Percentiles rank a stretch among this genome's conserved stretches.
Conservation (phyloP, 2,329 filamentous ascomycete species). For the Venturiaceae sp. region DNA sequence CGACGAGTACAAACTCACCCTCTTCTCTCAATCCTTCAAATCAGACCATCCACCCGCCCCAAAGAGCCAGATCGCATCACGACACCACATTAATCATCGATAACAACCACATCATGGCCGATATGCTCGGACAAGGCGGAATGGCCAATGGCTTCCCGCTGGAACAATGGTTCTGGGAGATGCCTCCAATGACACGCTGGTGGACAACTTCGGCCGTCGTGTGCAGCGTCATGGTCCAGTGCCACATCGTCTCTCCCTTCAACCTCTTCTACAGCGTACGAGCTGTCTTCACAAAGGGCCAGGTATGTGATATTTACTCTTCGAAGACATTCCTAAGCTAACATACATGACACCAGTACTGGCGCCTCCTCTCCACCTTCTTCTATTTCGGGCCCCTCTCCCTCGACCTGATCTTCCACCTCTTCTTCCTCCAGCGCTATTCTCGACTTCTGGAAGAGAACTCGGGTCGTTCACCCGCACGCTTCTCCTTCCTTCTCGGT, state of each 20-base stretch:
- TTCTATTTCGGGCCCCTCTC: slow-evolving; percentile 94
- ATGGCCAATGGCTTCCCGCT: slow-evolving; percentile 59
- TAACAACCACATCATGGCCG: slow-evolving; percentile 30
- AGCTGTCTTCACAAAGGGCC: slow-evolving; percentile 81
- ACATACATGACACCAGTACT: slow-evolving; percentile 55
- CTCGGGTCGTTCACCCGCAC: slow-evolving; percentile 79
- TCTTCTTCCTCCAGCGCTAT: slow-evolving; percentile 97
- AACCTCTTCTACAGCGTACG: slow-evolving; percentile 96
- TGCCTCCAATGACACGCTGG: slow-evolving; percentile 91
- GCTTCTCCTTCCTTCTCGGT: slow-evolving; percentile 89
- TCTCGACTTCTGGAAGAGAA: slow-evolving; percentile 91
- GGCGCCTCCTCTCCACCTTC: slow-evolving; percentile 92
- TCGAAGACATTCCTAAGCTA: background rate
- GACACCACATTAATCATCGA: background rate
- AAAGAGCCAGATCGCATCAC: background rate
- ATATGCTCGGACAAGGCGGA: slow-evolving; percentile 30
- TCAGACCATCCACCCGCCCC: background rate
- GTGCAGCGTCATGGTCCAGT: slow-evolving; percentile 84
- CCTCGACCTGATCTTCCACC: slow-evolving; percentile 90
- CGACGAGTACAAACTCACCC: background rate
- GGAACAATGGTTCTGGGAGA: slow-evolving; percentile 98
- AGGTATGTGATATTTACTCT: slow-evolving; percentile 30
- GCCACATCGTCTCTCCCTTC: slow-evolving; percentile 82
- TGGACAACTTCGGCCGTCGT: slow-evolving; percentile 92
- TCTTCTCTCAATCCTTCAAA: background rate